A percentile compares a stretch with the other conserved stretches of the same genome.
These are phyloP conservation scores for Starmerella sirachaensis DNA, from an alignment of 805 yeast genomes.

Conservation along the genomic window DNA sequence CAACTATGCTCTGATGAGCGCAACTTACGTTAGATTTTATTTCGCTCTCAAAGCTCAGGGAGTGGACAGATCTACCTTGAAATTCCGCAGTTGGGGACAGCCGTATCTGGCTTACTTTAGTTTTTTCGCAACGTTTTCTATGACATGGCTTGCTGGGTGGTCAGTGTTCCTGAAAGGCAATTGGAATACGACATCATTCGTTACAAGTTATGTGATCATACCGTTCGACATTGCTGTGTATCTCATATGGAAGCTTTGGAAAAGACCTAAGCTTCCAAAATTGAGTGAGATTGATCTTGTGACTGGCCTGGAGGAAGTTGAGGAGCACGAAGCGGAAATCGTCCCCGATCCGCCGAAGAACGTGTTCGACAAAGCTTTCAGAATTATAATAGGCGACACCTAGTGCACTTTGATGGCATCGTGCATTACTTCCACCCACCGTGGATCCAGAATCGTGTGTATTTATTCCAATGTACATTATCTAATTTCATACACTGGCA, in stretches of 20 bases:
- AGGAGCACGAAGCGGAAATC: slow-evolving; percentile 38
- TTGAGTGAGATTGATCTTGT: slow-evolving; percentile 42
- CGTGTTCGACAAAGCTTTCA: slow-evolving; percentile 43
- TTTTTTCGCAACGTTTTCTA: slow-evolving; percentile 33
- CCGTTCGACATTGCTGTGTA: slow-evolving; percentile 43
- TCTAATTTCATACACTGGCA: too few relatives aligned
- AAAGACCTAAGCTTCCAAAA: slow-evolving; percentile 36
- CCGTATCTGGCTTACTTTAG: slow-evolving; percentile 48
- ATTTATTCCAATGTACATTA: too few relatives aligned
- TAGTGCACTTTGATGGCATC: too few relatives aligned
- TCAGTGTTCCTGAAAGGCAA: slow-evolving; percentile 52
- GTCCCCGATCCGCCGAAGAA: slow-evolving; percentile 29
- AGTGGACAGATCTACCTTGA: slow-evolving; percentile 35
- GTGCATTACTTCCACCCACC: too few relatives aligned
- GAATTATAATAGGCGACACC: slow-evolving; percentile 18
- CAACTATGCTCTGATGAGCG: slow-evolving; percentile 46
- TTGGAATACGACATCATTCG: slow-evolving; percentile 51
- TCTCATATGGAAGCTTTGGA: slow-evolving; percentile 40
- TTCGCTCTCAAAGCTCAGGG: slow-evolving; percentile 47
- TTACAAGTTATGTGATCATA: slow-evolving; percentile 62
- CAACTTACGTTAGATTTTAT: slow-evolving; percentile 51
- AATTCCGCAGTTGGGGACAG: slow-evolving; percentile 46
- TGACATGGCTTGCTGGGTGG: slow-evolving; percentile 59
- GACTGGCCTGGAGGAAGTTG: slow-evolving; percentile 45
- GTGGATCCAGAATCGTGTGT: too few relatives aligned